phyloP scores from a whole-genome alignment of 2,329 filamentous ascomycete genomes.

The Chaetomium globosum region DNA sequence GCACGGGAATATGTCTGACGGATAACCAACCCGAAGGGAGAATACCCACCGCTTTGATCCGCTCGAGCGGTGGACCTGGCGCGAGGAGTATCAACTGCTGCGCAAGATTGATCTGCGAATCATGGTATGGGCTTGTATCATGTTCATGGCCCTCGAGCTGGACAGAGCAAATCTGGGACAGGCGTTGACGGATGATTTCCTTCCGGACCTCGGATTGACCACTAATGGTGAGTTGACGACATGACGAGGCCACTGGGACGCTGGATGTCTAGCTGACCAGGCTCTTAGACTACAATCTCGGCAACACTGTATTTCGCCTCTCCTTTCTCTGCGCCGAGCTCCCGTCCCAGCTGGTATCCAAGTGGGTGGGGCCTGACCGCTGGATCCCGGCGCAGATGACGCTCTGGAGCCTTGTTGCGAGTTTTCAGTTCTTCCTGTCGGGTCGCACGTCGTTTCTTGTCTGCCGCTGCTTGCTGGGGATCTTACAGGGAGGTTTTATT shows the following conservation, averaged over 20 bases:
- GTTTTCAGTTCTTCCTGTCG: conserved; percentile 49
- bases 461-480: conserved; percentile 45
- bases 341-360: conserved; percentile 62
- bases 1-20: no score
- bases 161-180: conserved; percentile 53
- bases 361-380: conserved; percentile 60
- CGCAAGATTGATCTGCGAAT: conserved; percentile 49
- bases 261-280: conserved; percentile 2
- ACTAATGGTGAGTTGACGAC: conserved; percentile 47
- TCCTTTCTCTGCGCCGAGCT: conserved; percentile 60
- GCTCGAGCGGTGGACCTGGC: conserved; percentile 47
- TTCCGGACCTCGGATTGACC: conserved; percentile 47
- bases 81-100: conserved; percentile 45
- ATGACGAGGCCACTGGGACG: not conserved
- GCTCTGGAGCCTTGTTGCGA: conserved; percentile 58
- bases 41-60: conserved; percentile 54
- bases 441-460: conserved; percentile 46
- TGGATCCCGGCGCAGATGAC: conserved; percentile 64
- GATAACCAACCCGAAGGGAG: conserved; percentile 38
- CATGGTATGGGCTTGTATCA: conserved; percentile 52
- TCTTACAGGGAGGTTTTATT: conserved; percentile 53
- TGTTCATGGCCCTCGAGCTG: conserved; percentile 56
- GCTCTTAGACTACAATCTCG: conserved; percentile 49
- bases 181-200: conserved; percentile 53
- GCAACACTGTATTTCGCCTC: conserved; percentile 54